Evolutionary conservation across 768 basidiomycete genomes (phyloP), one percentile per base, ranked within the genome.

Genomic region (Tulasnella sp.): DNA sequence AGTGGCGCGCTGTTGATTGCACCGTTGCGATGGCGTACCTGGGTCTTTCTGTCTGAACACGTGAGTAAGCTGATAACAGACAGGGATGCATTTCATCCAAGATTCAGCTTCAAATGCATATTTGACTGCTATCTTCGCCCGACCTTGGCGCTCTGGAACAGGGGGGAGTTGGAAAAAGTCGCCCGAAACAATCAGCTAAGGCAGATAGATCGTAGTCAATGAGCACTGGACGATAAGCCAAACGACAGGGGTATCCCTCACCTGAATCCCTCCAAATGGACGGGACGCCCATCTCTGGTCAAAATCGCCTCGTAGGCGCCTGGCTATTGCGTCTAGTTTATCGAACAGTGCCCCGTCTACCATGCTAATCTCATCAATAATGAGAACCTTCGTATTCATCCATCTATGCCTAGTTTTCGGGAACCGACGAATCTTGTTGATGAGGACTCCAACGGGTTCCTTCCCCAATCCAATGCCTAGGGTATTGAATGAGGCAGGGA

Each of bases 401-500:
- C 90, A 92, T 36, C 86, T 76, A 45, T 74, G 70, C 39, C 72
- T 67, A 1, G 79, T 77, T 51, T 79, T 77, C 61, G 73, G 77
- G 57, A 77, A 79, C 49, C 73, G 74, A 2, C 72, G 66, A 17
- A 77, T 68, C 66, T 82, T 86, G 0, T 72, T 74, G 11, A 75
- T 72, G 8, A 85, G 69, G 17, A 71, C 70, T 35, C 78, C 72
- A 5, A 73, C 74, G 12, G 70, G 57, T 41, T 84, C 82, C 27
- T 77, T 69, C 4, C 84, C 90, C 9, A 92, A 70, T 0, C 84
- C 84, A 49, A 89, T 81, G 0, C 89, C 88, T 1, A 83, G 70
- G 58, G 23, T 29, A 17, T 6, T 14, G 11, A 35, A 7, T 32
- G 23, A 31, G 27, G 23, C 32, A 31, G 4, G 14, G 21, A 36